Evolutionary conservation across 2,329 filamentous ascomycete genomes (phyloP).

Genomic region (Penicillium sp.): DNA sequence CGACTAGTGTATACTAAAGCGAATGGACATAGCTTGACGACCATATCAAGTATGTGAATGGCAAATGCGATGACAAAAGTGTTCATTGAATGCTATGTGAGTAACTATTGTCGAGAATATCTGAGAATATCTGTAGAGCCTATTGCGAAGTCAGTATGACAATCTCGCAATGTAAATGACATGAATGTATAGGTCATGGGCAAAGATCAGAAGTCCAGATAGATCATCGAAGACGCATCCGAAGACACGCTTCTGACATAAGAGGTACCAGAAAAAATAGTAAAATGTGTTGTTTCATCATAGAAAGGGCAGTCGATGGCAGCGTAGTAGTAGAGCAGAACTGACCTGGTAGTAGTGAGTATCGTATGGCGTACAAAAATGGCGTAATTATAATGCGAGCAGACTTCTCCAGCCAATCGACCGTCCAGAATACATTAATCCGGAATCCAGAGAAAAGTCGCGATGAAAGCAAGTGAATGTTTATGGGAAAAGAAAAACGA

Average conservation of each 20-base stretch:
- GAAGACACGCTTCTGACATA: constrained; percentile 64
- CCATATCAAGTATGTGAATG: neutral
- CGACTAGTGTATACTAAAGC: neutral
- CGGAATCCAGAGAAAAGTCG: constrained; percentile 9
- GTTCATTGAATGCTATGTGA: neutral
- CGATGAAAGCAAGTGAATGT: neutral
- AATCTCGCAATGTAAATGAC: constrained; percentile 7
- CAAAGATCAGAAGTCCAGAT: constrained; percentile 71
- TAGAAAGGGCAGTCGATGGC: constrained; percentile 10
- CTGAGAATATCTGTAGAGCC: neutral
- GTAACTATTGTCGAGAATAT: neutral
- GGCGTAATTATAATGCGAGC: neutral
- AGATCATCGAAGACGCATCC: constrained; percentile 65
- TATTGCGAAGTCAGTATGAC: constrained; percentile 22
- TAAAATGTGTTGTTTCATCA: constrained; percentile 67
- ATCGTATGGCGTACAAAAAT: neutral
- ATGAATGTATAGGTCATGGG: constrained; percentile 5
- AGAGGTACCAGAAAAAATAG: constrained; percentile 89
- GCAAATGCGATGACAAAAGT: neutral
- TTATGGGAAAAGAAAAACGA: constrained; percentile 4
- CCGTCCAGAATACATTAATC: constrained; percentile 13
- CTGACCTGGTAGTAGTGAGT: constrained; percentile 23
- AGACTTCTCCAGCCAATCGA: neutral
- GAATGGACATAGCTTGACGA: neutral
- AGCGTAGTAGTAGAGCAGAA: constrained; percentile 30